Conservation (phyloP, 805 yeast genomes). For the Candida chauliodis region DNA sequence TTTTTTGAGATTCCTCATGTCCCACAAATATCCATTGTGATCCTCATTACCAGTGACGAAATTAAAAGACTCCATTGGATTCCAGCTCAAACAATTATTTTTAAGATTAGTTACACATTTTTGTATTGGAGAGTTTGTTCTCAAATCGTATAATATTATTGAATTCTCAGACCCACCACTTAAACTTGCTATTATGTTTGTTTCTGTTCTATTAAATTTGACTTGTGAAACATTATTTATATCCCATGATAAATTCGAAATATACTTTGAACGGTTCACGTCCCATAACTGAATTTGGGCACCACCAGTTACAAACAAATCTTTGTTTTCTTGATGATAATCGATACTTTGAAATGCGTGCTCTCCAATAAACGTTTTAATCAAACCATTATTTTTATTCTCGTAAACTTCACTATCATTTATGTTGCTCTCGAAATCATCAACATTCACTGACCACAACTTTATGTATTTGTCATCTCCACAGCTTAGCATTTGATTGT, state of each 20-base stretch:
- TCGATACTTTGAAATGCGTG: constrained; percentile 83
- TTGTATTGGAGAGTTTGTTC: constrained; percentile 90
- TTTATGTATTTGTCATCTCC: constrained; percentile 89
- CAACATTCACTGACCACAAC: constrained; percentile 74
- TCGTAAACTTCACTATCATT: constrained; percentile 30
- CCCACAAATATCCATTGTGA: constrained; percentile 92
- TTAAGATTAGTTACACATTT: constrained; percentile 79
- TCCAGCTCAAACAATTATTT: constrained; percentile 88
- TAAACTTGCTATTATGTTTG: constrained; percentile 74
- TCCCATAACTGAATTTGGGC: constrained; percentile 92
- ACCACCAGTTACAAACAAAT: constrained; percentile 88
- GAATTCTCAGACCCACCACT: constrained; percentile 85
- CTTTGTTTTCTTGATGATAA: constrained; percentile 67
- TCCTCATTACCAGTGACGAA: constrained; percentile 93
- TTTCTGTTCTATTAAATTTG: constrained; percentile 85
- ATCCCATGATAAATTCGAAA: constrained; percentile 88
- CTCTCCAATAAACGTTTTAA: constrained; percentile 79
- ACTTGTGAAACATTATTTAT: constrained; percentile 86
- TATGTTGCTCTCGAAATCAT: constrained; percentile 42
- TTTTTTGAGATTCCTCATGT: constrained; percentile 85
- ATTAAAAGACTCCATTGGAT: constrained; percentile 95
- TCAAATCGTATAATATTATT: constrained; percentile 80
- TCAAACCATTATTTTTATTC: constrained; percentile 46
- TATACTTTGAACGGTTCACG: constrained; percentile 68
- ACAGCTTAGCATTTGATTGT: constrained; percentile 65